phyloP scores from a whole-genome alignment of 257 asterid genomes.

The Marsdenia floribunda region DNA sequence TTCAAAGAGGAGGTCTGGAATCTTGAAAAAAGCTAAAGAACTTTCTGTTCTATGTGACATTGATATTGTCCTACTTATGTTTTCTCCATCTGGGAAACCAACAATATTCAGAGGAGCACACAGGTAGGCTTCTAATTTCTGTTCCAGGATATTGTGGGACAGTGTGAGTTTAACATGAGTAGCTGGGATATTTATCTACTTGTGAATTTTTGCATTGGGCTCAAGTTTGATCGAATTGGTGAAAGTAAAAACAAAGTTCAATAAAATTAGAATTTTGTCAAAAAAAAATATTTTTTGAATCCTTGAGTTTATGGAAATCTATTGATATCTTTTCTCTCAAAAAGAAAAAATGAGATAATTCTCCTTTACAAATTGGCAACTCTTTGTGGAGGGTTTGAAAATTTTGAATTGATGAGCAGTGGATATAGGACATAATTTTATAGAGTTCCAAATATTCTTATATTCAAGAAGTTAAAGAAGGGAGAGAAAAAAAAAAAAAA shows the following conservation, averaged over 20 bases:
- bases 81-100: constrained; percentile 84
- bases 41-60: constrained; percentile 77
- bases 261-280: neutral
- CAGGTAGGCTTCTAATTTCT: constrained; percentile 37
- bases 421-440: too few relatives aligned
- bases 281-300: neutral
- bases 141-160: neutral
- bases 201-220: neutral
- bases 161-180: neutral
- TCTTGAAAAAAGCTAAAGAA: constrained; percentile 77
- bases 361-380: too few relatives aligned
- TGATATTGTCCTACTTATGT: constrained; percentile 74
- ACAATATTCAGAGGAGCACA: constrained; percentile 58
- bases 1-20: constrained; percentile 73
- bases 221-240: neutral
- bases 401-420: too few relatives aligned
- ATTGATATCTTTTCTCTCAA: too few relatives aligned
- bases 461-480: too few relatives aligned
- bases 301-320: too few relatives aligned
- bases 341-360: too few relatives aligned
- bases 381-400: too few relatives aligned
- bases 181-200: neutral
- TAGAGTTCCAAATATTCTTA: too few relatives aligned
- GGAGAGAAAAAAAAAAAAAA: too few relatives aligned
- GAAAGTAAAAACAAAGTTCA: neutral